These are phyloP conservation scores for Kwoniella pini DNA, from an alignment of 768 basidiomycete species.

Conservation along the genomic window DNA sequence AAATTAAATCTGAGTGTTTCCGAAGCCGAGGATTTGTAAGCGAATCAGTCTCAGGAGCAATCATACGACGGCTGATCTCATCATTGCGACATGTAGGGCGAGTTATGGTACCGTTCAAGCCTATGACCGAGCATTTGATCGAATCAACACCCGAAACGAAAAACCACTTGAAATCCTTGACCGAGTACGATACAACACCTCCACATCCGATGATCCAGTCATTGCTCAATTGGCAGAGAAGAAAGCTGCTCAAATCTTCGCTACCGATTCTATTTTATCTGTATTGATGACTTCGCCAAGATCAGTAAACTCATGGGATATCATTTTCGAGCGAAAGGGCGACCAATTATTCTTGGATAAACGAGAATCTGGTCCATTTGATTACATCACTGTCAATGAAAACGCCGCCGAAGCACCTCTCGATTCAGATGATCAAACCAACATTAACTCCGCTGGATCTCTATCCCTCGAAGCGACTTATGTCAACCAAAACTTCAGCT, in stretches of 20 bases:
- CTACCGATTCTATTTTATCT: slow-evolving; percentile 91
- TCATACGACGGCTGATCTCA: background rate
- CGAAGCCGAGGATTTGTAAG: slow-evolving; percentile 84
- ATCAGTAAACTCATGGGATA: slow-evolving; percentile 98
- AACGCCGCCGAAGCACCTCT: slow-evolving; percentile 89
- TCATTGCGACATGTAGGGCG: slow-evolving; percentile 17
- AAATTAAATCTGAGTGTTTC: slow-evolving; percentile 95
- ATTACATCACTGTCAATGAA: slow-evolving; percentile 97
- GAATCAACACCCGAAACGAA: slow-evolving; percentile 90
- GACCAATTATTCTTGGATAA: slow-evolving; percentile 95
- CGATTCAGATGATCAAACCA: slow-evolving; percentile 67
- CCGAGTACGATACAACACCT: slow-evolving; percentile 94
- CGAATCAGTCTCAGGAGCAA: slow-evolving; percentile 9
- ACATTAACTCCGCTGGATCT: slow-evolving; percentile 90
- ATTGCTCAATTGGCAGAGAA: slow-evolving; percentile 86
- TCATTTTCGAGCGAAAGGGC: slow-evolving; percentile 89
- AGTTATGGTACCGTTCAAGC: slow-evolving; percentile 84
- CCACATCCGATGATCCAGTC: slow-evolving; percentile 95
- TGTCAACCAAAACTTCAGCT: slow-evolving; percentile 97
- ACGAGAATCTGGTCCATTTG: slow-evolving; percentile 85
- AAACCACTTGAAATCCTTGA: slow-evolving; percentile 87
- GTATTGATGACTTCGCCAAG: slow-evolving; percentile 95
- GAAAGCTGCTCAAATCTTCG: slow-evolving; percentile 76
- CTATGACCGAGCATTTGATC: slow-evolving; percentile 94
- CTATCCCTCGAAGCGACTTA: slow-evolving; percentile 96